Evolutionary conservation across 2,329 filamentous ascomycete species (phyloP).

Genomic region (Thermoascus crustaceus): DNA sequence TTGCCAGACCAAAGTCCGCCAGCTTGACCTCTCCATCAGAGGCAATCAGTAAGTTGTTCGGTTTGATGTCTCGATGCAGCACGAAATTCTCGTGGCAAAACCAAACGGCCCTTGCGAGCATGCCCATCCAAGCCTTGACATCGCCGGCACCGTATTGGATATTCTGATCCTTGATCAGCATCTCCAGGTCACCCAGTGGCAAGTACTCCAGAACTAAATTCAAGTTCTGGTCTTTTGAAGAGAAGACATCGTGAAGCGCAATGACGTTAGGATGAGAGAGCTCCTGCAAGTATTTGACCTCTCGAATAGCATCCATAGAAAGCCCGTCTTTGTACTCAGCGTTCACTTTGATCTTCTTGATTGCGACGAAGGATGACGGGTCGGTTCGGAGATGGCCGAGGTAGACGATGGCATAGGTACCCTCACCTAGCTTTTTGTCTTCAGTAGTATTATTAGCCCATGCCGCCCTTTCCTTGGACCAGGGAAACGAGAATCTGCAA

Average conservation of each 20-base stretch:
- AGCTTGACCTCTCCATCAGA: constrained; percentile 90
- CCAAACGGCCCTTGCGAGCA: constrained; percentile 87
- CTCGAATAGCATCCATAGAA: constrained; percentile 86
- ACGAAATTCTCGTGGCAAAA: constrained; percentile 95
- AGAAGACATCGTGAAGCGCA: constrained; percentile 83
- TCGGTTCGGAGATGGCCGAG: constrained; percentile 70
- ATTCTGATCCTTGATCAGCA: constrained; percentile 79
- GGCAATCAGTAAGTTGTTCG: constrained; percentile 93
- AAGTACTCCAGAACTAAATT: constrained; percentile 93
- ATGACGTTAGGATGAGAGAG: constrained; percentile 94
- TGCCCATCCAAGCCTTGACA: constrained; percentile 97
- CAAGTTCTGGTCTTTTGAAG: constrained; percentile 90
- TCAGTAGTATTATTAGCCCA: constrained; percentile 3
- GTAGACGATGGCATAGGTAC: constrained; percentile 95
- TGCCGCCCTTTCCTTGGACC: not conserved
- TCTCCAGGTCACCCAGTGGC: constrained; percentile 87
- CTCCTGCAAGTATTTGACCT: constrained; percentile 92
- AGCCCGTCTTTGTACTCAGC: constrained; percentile 74
- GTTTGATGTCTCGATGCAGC: constrained; percentile 96
- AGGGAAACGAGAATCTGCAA: constrained; percentile 6
- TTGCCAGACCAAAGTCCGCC: constrained; percentile 92
- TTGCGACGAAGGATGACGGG: constrained; percentile 66
- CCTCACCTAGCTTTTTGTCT: constrained; percentile 89
- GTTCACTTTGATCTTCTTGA: constrained; percentile 48
- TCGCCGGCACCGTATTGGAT: constrained; percentile 81